These are phyloP conservation scores for Vanrija sp. DNA, from an alignment of 1,284 basidiomycete genomes.

Conservation along the genomic window DNA sequence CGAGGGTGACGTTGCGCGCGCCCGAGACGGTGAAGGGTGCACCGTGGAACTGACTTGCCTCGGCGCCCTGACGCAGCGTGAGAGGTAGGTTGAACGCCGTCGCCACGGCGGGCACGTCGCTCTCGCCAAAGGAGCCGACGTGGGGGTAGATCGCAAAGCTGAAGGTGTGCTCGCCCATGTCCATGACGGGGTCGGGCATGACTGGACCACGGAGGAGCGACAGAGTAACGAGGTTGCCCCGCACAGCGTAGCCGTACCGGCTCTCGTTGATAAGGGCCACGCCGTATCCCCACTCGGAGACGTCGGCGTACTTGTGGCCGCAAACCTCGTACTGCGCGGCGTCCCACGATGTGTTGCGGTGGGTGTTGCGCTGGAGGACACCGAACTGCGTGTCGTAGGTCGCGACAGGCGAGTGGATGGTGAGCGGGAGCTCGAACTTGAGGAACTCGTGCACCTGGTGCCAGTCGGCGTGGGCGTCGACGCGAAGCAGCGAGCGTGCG, in stretches of 20 bases:
- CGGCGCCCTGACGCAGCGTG: not conserved
- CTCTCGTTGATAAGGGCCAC: constrained; percentile 84
- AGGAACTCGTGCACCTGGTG: constrained; percentile 78
- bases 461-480: constrained; percentile 74
- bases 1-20: constrained; percentile 70
- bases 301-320: constrained; percentile 62
- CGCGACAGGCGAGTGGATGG: constrained; percentile 75
- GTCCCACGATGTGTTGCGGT: constrained; percentile 83
- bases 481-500: constrained; percentile 56
- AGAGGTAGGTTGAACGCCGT: constrained; percentile 78
- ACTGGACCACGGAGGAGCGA: constrained; percentile 82
- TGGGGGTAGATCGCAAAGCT: constrained; percentile 86
- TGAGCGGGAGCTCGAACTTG: constrained; percentile 85
- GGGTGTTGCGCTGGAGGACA: constrained; percentile 78
- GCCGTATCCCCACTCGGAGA: constrained; percentile 69
- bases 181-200: constrained; percentile 63
- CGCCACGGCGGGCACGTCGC: constrained; percentile 56
- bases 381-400: constrained; percentile 95
- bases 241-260: constrained; percentile 63
- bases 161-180: constrained; percentile 63
- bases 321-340: constrained; percentile 63
- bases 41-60: not conserved
- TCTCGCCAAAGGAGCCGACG: constrained; percentile 68
- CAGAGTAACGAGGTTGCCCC: constrained; percentile 49
- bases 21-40: constrained; percentile 42